A percentile compares a stretch with the other conserved stretches of the same genome.
Evolutionary conservation across 1,284 basidiomycete species (phyloP).

Genomic region (Sporisorium reilianum): DNA sequence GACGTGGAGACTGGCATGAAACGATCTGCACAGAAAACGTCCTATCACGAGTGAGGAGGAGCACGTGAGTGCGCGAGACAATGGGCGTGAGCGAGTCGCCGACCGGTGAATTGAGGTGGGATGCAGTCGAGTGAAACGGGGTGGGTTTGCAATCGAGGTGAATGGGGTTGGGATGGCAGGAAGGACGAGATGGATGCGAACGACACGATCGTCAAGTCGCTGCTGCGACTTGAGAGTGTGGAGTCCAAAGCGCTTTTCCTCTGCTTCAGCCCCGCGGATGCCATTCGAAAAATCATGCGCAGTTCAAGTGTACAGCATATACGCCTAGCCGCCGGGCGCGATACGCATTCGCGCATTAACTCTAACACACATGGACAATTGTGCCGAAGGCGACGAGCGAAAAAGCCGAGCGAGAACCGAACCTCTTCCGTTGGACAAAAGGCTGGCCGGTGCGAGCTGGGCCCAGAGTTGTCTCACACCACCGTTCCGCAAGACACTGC

Average conservation of each 20-base stretch:
- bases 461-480: neutral
- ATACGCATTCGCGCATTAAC: slow-evolving; percentile 11
- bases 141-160: neutral
- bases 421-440: neutral
- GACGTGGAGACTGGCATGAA: neutral
- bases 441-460: neutral
- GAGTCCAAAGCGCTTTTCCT: neutral
- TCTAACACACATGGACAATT: neutral
- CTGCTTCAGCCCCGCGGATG: slow-evolving; percentile 1
- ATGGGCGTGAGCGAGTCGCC: slow-evolving; percentile 1
- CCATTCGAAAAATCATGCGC: neutral
- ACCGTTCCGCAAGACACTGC: neutral
- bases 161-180: neutral
- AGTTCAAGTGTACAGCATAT: too few relatives aligned
- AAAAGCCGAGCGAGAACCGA: neutral
- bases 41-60: neutral
- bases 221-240: neutral
- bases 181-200: neutral
- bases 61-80: neutral
- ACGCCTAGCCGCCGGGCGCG: slow-evolving; percentile 6
- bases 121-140: too few relatives aligned
- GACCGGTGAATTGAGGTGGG: neutral
- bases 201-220: too few relatives aligned
- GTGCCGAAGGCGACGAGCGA: too few relatives aligned
- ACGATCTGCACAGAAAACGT: neutral